Base-by-base conservation (phyloP, 1,139 yeast genomes). In the Geotrichum citri-aurantii region DNA sequence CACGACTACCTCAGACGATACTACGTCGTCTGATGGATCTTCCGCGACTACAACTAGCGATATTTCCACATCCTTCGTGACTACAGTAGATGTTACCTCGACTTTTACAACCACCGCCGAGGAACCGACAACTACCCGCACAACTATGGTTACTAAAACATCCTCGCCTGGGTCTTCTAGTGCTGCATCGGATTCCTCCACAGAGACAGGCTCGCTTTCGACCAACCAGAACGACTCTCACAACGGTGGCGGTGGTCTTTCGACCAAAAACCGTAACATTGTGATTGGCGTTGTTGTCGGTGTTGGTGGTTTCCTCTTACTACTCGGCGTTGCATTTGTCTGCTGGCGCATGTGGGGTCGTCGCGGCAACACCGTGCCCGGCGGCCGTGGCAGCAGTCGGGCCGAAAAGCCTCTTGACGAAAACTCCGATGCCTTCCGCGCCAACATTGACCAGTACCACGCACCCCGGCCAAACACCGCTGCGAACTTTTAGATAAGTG, bases 401-500 rank as follows among this genome's bases (percentile, higher is more conserved):
- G 50, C 47, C 33, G 52, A 40, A 2, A 42, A 51, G 17, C 51
- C 69, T 23, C 65, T 64, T n/a, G 59, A 57, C 31, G 59, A 56
- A 14, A 48, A 54, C 37, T 48, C 47, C 23, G 73, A 73, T 55
- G 74, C 73, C 54, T 73, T 73, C 68, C 61, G 74, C 53, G 74
- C 73, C 29, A 73, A 71, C 59, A 69, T 72, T 57, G 75, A 73
- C 61, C 75, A 73, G 62, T 73, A 73, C 63, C 76, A 73, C 61
- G 65, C 65, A 50, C 61, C 66, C 8, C 56, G 55, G 50, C 60
- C 57, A 10, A 72, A 72, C 63, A 70, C 71, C 52, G 76, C 76
- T 10, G 73, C 74, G 23, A 71, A 73, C 64, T 73, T 73, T 61
- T 72, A 64, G 60, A 23, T 6, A 11, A 24, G 6, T 50, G 27